phyloP scores from a whole-genome alignment of 345 rosid genomes.

The Punica granatum region DNA sequence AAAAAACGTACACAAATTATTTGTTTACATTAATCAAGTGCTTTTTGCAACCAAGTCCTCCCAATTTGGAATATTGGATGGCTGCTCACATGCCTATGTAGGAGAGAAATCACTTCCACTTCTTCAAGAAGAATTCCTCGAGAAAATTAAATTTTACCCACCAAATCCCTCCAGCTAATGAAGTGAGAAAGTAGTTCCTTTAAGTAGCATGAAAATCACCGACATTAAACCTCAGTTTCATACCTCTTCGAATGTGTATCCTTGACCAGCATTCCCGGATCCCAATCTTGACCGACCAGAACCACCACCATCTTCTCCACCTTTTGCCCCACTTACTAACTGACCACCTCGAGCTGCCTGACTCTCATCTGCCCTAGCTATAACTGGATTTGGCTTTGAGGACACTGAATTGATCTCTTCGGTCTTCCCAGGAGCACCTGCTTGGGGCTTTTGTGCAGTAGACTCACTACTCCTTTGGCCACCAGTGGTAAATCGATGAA shows the following conservation, averaged over 20 bases:
- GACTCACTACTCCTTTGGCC: conserved; percentile 62
- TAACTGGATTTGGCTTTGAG: conserved; percentile 47
- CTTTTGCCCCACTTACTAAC: conserved; percentile 60
- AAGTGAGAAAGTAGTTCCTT: neutral
- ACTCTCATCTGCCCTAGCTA: conserved; percentile 62
- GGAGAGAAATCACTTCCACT: neutral
- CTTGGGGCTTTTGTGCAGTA: conserved; percentile 67
- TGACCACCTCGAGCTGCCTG: conserved; percentile 65
- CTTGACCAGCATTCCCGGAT: conserved; percentile 97
- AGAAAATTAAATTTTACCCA: neutral
- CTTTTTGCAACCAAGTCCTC: neutral
- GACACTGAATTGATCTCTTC: conserved; percentile 70
- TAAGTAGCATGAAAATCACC: neutral
- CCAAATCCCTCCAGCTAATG: neutral
- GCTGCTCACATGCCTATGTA: neutral
- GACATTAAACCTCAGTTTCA: neutral
- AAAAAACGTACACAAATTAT: no score
- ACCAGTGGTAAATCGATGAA: conserved; percentile 40
- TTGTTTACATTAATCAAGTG: neutral
- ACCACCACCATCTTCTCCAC: conserved; percentile 65
- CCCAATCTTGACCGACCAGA: conserved; percentile 70
- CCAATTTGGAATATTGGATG: neutral
- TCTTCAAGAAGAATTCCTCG: neutral
- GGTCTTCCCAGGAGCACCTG: conserved; percentile 56
- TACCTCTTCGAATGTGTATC: conserved; percentile 99